phyloP scores from a whole-genome alignment of 1,284 basidiomycete species.

The Somion occarium region DNA sequence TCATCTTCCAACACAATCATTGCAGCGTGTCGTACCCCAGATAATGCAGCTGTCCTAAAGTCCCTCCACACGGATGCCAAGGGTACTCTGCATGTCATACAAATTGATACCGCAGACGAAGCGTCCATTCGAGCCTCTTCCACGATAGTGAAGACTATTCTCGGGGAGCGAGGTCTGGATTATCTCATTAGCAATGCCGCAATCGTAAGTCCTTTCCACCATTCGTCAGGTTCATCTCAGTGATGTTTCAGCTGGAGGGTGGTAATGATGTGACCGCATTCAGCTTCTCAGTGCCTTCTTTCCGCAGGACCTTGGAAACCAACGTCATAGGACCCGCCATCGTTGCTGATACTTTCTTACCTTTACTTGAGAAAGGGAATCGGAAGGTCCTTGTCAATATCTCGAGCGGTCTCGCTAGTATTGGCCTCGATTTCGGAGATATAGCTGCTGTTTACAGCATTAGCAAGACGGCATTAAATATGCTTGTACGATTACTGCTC shows the following conservation, averaged over 20 bases:
- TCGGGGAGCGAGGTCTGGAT: slow-evolving; percentile 30
- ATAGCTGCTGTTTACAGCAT: slow-evolving; percentile 25
- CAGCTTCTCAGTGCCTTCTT: slow-evolving; percentile 14
- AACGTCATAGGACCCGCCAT: slow-evolving; percentile 33
- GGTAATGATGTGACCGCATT: slow-evolving; percentile 22
- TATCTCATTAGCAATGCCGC: slow-evolving; percentile 37
- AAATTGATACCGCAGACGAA: slow-evolving; percentile 28
- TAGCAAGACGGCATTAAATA: slow-evolving; percentile 27
- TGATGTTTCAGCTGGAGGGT: not conserved
- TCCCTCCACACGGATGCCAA: slow-evolving; percentile 17
- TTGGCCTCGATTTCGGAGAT: slow-evolving; percentile 21
- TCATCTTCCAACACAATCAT: slow-evolving; percentile 26
- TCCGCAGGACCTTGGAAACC: slow-evolving; percentile 15
- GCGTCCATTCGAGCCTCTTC: slow-evolving; percentile 25
- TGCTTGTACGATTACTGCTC: slow-evolving; percentile 17
- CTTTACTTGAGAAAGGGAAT: slow-evolving; percentile 26
- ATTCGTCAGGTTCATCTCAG: not conserved
- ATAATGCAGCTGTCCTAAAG: slow-evolving; percentile 20
- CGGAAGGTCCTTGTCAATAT: slow-evolving; percentile 33
- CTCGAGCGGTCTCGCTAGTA: slow-evolving; percentile 27
- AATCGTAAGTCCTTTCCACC: slow-evolving; percentile 20
- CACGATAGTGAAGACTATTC: slow-evolving; percentile 18
- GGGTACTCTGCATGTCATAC: slow-evolving; percentile 29
- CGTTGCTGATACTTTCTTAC: slow-evolving; percentile 27
- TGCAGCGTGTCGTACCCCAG: slow-evolving; percentile 29